These are phyloP conservation scores for Crotalaria pallida DNA, from an alignment of 306 rosid genomes.

Conservation along the genomic window DNA sequence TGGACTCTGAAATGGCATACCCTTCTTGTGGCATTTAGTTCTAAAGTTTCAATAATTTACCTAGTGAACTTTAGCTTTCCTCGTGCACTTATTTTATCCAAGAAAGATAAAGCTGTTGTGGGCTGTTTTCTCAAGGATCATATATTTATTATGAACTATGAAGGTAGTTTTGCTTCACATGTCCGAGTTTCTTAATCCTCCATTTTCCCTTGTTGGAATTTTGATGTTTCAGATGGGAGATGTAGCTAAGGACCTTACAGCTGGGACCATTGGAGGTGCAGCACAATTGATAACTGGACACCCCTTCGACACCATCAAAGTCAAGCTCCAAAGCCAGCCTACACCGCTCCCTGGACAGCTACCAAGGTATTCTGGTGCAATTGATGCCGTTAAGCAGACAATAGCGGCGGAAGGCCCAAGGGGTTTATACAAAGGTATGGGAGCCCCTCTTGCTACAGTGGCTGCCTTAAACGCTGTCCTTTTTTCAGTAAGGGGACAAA, in stretches of 20 bases:
- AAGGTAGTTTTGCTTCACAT: not conserved
- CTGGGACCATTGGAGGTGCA: conserved; percentile 93
- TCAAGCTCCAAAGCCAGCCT: conserved; percentile 98
- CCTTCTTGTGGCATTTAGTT: not conserved
- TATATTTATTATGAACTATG: not conserved
- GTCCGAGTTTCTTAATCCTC: not conserved
- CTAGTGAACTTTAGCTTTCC: not conserved
- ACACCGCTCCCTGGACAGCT: conserved; percentile 76
- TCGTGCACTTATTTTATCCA: not conserved
- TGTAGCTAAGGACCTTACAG: conserved; percentile 81
- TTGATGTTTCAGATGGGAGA: conserved; percentile 68
- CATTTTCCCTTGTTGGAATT: not conserved
- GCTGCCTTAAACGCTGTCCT: conserved; percentile 97
- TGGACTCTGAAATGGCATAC: not conserved
- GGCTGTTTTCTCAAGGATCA: not conserved
- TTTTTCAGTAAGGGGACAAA: conserved; percentile 83
- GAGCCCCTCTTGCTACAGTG: conserved; percentile 96
- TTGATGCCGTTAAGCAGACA: conserved; percentile 92
- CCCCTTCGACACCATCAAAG: conserved; percentile 97
- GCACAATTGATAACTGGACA: conserved; percentile 88
- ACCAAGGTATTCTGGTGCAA: conserved; percentile 76
- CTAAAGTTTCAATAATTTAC: not conserved
- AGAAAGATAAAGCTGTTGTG: not conserved
- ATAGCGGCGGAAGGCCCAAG: conserved; percentile 84
- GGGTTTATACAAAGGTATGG: conserved; percentile 98